Base-by-base conservation (phyloP, 2,329 filamentous ascomycete genomes). In the Chaetomium globosum region DNA sequence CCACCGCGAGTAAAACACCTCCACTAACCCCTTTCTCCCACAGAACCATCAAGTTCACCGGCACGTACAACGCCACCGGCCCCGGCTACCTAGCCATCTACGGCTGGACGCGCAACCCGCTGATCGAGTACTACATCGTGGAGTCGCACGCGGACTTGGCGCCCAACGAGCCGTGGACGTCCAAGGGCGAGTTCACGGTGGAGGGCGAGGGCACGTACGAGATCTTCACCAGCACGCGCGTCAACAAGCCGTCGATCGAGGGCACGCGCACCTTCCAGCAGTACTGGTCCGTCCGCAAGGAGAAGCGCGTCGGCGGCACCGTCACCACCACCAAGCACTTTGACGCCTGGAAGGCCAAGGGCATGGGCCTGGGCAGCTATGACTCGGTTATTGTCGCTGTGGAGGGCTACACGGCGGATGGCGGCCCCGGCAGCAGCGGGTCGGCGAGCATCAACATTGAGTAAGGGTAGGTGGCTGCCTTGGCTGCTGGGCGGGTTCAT, bases 121-220 rank as follows among this genome's bases (percentile, higher is more conserved):
- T 85, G n/a, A 77, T 85, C 71, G 84, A 86, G 70, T 86, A 85
- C 76, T 86, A 86, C 76, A 81, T 87, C 65, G 78, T 86, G 68
- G 84, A 87, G 66, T 74, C 78, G 13, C 82, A 80, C 71, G 82
- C 81, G 65, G 79, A 78, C 51, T 81, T 84, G 71, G 78, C 82
- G 54, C 81, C 82, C 1, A 77, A 77, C 64, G 78, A 80, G 69
- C 81, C 77, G 21, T 79, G 78, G 68, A 79, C 77, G 1, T 75
- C 77, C 66, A 82, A 82, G 72, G 84, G 83, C 30, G 80, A 80
- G 64, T 79, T 87, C 67, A 80, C 77, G 21, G 75, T 74, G n/a
- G 84, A 85, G 48, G 84, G 85, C 51, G 84, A 83, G 52, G 79
- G 80, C 16, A 80, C 77, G 4, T 87, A 86, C 74, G 78, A 83